phyloP scores from a whole-genome alignment of 2,329 filamentous ascomycete species.

The Ophiostoma triangulosporum region DNA sequence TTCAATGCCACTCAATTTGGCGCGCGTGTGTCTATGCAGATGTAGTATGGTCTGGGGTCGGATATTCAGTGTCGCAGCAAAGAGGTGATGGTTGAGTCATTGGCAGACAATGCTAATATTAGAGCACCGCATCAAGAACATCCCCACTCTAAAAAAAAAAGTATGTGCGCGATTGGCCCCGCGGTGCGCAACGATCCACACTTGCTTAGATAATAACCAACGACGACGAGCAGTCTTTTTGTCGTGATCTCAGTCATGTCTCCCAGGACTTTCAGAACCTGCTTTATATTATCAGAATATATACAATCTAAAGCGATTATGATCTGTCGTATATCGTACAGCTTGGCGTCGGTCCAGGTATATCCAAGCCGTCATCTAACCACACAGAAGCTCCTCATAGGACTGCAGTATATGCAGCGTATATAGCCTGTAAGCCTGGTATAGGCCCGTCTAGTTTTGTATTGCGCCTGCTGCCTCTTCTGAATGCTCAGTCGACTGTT shows the following conservation, averaged over 20 bases:
- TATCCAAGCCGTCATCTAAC: too few relatives aligned
- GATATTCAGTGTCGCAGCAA: neutral
- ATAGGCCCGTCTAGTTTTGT: too few relatives aligned
- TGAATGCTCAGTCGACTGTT: neutral
- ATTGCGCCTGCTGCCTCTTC: neutral
- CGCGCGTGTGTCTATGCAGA: neutral
- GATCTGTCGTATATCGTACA: neutral
- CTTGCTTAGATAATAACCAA: neutral
- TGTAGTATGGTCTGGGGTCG: neutral
- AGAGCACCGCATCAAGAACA: constrained; percentile 5
- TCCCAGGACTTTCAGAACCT: too few relatives aligned
- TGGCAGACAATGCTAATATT: neutral
- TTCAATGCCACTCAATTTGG: too few relatives aligned
- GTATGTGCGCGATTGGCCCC: constrained; percentile 1
- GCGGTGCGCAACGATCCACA: neutral
- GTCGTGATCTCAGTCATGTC: too few relatives aligned
- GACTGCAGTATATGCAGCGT: too few relatives aligned
- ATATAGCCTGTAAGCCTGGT: too few relatives aligned
- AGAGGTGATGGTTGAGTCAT: constrained; percentile 5
- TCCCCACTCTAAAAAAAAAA: constrained; percentile 4
- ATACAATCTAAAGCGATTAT: too few relatives aligned
- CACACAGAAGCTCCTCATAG: too few relatives aligned
- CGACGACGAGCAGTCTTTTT: too few relatives aligned
- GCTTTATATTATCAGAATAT: too few relatives aligned
- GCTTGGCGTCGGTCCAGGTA: too few relatives aligned